A percentile compares a stretch with the other conserved stretches of the same genome.
Evolutionary conservation across 78 protist genomes (phyloP).

Genomic region (Dictyostelium intermedium): DNA sequence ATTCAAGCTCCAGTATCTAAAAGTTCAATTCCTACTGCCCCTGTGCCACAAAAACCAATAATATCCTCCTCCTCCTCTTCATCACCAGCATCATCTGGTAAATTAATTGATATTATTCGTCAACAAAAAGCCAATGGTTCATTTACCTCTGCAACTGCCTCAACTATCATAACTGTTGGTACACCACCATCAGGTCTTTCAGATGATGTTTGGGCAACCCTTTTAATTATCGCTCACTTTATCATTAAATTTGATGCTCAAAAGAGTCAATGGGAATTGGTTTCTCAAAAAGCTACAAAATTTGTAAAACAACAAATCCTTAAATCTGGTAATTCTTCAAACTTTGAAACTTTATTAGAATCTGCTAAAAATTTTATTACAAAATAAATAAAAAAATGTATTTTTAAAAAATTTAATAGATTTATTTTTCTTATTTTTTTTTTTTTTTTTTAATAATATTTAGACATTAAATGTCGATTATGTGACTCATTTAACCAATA

Average conservation of each 20-base stretch:
- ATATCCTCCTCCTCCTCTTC: not conserved
- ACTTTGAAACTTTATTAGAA: not conserved
- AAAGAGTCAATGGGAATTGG: constrained; percentile 26
- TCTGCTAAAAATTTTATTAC: not conserved
- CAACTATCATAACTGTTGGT: not conserved
- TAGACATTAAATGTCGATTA: constrained; percentile 1
- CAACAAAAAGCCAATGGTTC: constrained; percentile 75
- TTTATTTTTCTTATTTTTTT: not conserved
- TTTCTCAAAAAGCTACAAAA: constrained; percentile 30
- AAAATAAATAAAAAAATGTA: not conserved
- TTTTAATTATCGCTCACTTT: constrained; percentile 28
- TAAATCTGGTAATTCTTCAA: not conserved
- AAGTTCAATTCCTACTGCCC: no score
- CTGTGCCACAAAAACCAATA: not conserved
- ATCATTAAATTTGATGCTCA: not conserved
- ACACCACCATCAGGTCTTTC: not conserved
- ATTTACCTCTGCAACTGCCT: not conserved
- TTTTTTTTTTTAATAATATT: not conserved
- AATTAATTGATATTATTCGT: constrained; percentile 14
- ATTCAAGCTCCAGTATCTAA: not conserved
- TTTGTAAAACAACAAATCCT: constrained; percentile 20
- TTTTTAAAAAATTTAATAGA: not conserved
- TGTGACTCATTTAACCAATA: not conserved
- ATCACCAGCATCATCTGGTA: not conserved
- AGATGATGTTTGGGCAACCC: constrained; percentile 46